Evolutionary conservation across 305 asterid genomes (phyloP), one percentile per base, ranked within the genome.

Genomic region (Fraxinus xanthoxyloides): DNA sequence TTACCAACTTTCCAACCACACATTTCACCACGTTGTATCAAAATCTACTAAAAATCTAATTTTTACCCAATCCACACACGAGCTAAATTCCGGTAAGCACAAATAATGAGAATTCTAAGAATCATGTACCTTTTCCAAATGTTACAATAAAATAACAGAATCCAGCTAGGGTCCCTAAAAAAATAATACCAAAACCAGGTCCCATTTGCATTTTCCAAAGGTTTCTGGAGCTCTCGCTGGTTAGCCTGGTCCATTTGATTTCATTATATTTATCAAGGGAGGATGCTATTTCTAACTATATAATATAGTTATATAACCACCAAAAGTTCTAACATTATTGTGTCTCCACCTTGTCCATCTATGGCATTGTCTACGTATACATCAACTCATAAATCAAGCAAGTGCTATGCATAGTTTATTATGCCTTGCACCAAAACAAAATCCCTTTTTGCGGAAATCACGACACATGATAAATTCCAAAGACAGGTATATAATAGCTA

Each of bases 331-430:
- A 34, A 12, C 72, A 81, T 74, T 59, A 75, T 81, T 75, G 28
- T 80, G 84, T 75, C 84, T 75, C 76, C 84, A 35, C 79, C 61
- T 74, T 59, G 84, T 81, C 75, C 24, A 70, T 46, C 75, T 17
- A 15, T 8, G 24, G 35, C n/a, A 31, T 17, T 26, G 34, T 65
- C 34, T 10, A 65, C 19, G 30, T 10, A 26, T 26, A 26, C n/a
- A 32, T 30, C 26, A 70, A 30, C 43, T 31, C 19, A 15, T 70
- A 13, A 70, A 70, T 31, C 75, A 70, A 70, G 23, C 26, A 17
- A 70, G 13, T 31, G 24, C 31, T 30, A 5, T 69, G 38, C 19
- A 69, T 26, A 23, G 19, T 24, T 65, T 63, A 23, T 56, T 19
- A 19, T 56, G 67, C 65, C 65, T 19, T 19, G 26, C 65, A 54